Base-by-base conservation (phyloP, 192 early-diverging fungal species). In the Coemansia aciculifera region DNA sequence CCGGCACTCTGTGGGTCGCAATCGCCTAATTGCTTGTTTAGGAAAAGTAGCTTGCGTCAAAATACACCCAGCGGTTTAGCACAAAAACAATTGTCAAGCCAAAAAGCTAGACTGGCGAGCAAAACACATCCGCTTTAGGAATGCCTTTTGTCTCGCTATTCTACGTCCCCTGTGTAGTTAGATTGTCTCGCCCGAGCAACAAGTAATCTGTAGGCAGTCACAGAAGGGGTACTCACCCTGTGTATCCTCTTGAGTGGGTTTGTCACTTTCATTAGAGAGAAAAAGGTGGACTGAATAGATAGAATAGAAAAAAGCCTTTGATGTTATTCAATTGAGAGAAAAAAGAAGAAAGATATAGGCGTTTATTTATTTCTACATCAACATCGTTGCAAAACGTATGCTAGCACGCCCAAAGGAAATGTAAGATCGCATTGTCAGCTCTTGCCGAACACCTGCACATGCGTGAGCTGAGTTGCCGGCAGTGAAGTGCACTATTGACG, bases 11-110 rank as follows among this genome's bases (percentile, higher is more conserved):
- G 29, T 32, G 29, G 13, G 54, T 57, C 54, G 54, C 27, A 34
- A 57, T 57, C 54, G 54, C 54, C 54, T 57, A 57, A 17, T 31
- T 57, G 54, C 29, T 57, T 57, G 54, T 57, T 57, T 32, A n/a
- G 29, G 15, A 57, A 27, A 27, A 1, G 1, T 27, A 27, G 24
- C 24, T 27, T 27, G 24, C 24, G 24, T 27, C 24, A 27, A 27
- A 27, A 27, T 27, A 27, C 24, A 27, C 24, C 24, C 24, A 27
- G 24, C 24, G 24, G 24, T 27, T 27, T 27, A 27, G 24, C 1
- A 27, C 24, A 1, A 1, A 27, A 27, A 27, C 24, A 27, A 27
- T 27, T 27, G 24, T 27, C 1, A 27, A 27, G 24, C 24, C 24
- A 27, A 27, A 27, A 27, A 27, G 24, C 24, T 27, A 27, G 24